Evolutionary conservation across 768 basidiomycete genomes (phyloP).

Genomic region (Boletus patriciae): DNA sequence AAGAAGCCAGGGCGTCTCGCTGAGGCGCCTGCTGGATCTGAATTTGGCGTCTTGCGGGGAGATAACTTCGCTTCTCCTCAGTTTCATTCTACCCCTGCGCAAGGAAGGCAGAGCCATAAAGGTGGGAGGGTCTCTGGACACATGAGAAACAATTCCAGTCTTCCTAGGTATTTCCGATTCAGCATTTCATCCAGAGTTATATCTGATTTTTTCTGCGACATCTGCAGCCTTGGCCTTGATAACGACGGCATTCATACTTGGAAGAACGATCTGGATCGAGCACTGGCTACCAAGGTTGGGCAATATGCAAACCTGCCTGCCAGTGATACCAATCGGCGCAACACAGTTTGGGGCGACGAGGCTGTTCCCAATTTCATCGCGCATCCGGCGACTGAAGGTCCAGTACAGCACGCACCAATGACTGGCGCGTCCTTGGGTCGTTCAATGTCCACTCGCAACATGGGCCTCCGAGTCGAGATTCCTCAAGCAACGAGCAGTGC

Average conservation of each 20-base stretch:
- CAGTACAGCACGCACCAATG: conserved; percentile 31
- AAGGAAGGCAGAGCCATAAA: conserved; percentile 31
- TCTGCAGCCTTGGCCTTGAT: conserved; percentile 58
- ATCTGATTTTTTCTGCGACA: not conserved
- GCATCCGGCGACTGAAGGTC: conserved; percentile 39
- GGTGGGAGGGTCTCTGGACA: conserved; percentile 50
- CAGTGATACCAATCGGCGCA: conserved; percentile 45
- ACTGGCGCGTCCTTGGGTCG: conserved; percentile 29
- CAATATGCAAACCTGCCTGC: conserved; percentile 41
- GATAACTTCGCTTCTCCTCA: conserved; percentile 56
- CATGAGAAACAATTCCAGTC: conserved; percentile 63
- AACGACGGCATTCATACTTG: conserved; percentile 58
- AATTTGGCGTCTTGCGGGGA: conserved; percentile 30
- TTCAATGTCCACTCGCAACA: conserved; percentile 44
- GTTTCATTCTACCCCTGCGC: conserved; percentile 62
- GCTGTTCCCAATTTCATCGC: conserved; percentile 32
- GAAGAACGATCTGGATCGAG: conserved; percentile 55
- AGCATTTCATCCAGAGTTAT: too few relatives aligned
- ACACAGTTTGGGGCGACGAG: conserved; percentile 50
- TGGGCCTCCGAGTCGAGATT: conserved; percentile 51
- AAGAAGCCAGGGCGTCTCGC: conserved; percentile 31
- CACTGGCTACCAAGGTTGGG: conserved; percentile 44
- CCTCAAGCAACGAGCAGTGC: conserved; percentile 49
- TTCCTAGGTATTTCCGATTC: conserved; percentile 48
- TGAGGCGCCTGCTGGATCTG: conserved; percentile 11